These are phyloP conservation scores for Trichocladium uniseriatum DNA, from an alignment of 495 filamentous ascomycete genomes.

Conservation along the genomic window DNA sequence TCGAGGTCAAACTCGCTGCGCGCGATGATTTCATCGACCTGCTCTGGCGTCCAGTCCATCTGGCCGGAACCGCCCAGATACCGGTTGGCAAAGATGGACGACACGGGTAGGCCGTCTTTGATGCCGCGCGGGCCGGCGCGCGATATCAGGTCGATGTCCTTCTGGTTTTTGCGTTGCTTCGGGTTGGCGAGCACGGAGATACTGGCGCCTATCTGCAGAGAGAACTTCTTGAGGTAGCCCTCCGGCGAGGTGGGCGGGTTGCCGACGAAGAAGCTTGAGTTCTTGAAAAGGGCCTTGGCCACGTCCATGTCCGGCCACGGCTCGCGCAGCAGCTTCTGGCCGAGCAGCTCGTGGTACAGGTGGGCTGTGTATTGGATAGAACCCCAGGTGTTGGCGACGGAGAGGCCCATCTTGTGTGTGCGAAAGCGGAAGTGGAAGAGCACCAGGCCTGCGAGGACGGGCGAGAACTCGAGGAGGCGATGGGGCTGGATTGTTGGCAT, in stretches of 20 bases:
- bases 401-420: slow-evolving; percentile 21
- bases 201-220: slow-evolving; percentile 29
- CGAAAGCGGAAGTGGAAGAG: slow-evolving; percentile 21
- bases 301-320: slow-evolving; percentile 34
- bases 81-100: slow-evolving; percentile 23
- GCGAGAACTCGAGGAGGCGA: slow-evolving; percentile 24
- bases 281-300: slow-evolving; percentile 12
- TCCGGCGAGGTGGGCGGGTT: slow-evolving; percentile 17
- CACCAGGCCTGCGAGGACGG: slow-evolving; percentile 26
- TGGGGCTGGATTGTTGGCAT: slow-evolving; percentile 9
- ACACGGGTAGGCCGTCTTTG: slow-evolving; percentile 19
- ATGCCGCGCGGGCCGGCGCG: slow-evolving; percentile 19
- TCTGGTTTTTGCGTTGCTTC: slow-evolving; percentile 11
- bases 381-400: slow-evolving; percentile 27
- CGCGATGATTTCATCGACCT: slow-evolving; percentile 21
- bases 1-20: slow-evolving; percentile 9
- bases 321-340: slow-evolving; percentile 18
- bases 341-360: slow-evolving; percentile 30
- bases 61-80: slow-evolving; percentile 16
- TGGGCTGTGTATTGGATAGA: slow-evolving; percentile 28
- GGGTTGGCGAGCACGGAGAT: slow-evolving; percentile 19
- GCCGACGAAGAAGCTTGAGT: slow-evolving; percentile 26
- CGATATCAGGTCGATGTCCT: slow-evolving; percentile 12
- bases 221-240: slow-evolving; percentile 29
- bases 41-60: slow-evolving; percentile 23